Base-by-base conservation (phyloP, 306 rosid genomes). In the Corylus heterophylla region DNA sequence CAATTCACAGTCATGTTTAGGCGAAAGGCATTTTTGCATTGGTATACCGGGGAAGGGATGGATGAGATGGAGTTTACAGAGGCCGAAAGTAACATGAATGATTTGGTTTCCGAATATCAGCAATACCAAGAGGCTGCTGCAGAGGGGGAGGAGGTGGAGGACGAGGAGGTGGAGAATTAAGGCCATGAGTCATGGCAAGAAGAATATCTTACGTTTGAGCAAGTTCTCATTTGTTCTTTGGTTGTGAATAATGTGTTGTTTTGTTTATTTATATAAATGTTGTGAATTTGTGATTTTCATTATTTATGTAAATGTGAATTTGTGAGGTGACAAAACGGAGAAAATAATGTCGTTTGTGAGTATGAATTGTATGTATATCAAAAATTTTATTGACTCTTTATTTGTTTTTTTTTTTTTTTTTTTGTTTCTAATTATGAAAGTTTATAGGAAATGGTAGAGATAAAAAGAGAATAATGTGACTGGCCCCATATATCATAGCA, bases 41-140 rank as follows among this genome's bases (percentile, higher is more conserved):
- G 97, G 98, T 93, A 93, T 82, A 93, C 97, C 0, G 97, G 90
- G 1, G 98, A 93, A 54, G 98, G 98, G 0, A 91, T 93, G 98
- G 97, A 93, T 83, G 98, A 93, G 78, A 93, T 93, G 96, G 96
- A 91, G 81, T 91, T 91, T 42, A 91, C 96, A 0, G 93, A 91
- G 85, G 96, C 96, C 8, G 98, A 93, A 88, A 93, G 98, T 74
- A 91, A 93, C 74, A 93, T 91, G 97, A 91, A 93, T 77, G 98
- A 93, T 58, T 86, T 93, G 89, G 98, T 93, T 1, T 91, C 98
- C 0, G 98, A 93, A 81, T 91, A 93, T 44, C 98, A 93, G 54
- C 98, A 93, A 69, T 93, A 91, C 80, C 98, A 93, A 52, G 98
- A 93, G 55, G 94, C 97, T 4, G 89, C 66, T 8, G 89, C 88